A percentile compares a stretch with the other conserved stretches of the same genome.
These are phyloP conservation scores for Hordeum marinum DNA, from an alignment of 176 grass and related monocot genomes.

Conservation along the genomic window DNA sequence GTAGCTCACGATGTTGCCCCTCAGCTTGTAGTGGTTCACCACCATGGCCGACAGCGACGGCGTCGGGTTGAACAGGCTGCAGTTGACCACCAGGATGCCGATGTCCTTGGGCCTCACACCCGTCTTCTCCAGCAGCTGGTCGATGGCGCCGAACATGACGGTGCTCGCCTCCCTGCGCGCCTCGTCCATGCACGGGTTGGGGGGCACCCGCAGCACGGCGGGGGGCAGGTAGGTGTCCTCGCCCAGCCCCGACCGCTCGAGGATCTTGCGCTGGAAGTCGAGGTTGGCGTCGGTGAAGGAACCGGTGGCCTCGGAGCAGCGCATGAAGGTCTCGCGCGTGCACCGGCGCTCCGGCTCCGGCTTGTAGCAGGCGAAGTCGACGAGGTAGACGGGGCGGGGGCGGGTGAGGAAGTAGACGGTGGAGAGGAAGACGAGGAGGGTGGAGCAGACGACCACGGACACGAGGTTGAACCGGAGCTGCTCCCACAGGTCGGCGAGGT, in stretches of 20 bases:
- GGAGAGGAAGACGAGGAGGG: constrained; percentile 92
- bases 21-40: constrained; percentile 89
- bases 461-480: constrained; percentile 83
- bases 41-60: constrained; percentile 96
- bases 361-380: constrained; percentile 95
- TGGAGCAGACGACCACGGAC: constrained; percentile 64
- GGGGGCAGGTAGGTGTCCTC: constrained; percentile 79
- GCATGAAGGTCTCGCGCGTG: constrained; percentile 73
- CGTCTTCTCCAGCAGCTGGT: constrained; percentile 75
- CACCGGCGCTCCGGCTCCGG: constrained; percentile 79
- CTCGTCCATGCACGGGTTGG: constrained; percentile 87
- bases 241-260: constrained; percentile 83
- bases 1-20: constrained; percentile 81
- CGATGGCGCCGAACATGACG: constrained; percentile 94
- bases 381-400: constrained; percentile 73
- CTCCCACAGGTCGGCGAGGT: constrained; percentile 60
- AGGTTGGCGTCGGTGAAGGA: constrained; percentile 76
- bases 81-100: constrained; percentile 83
- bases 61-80: constrained; percentile 95
- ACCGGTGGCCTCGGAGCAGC: constrained; percentile 55
- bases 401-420: constrained; percentile 92
- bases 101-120: constrained; percentile 81
- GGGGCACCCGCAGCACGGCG: constrained; percentile 66
- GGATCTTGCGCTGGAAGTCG: constrained; percentile 87
- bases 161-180: constrained; percentile 67